phyloP scores from a whole-genome alignment of 2,329 filamentous ascomycete species.

The Emergomyces pasteurianus region DNA sequence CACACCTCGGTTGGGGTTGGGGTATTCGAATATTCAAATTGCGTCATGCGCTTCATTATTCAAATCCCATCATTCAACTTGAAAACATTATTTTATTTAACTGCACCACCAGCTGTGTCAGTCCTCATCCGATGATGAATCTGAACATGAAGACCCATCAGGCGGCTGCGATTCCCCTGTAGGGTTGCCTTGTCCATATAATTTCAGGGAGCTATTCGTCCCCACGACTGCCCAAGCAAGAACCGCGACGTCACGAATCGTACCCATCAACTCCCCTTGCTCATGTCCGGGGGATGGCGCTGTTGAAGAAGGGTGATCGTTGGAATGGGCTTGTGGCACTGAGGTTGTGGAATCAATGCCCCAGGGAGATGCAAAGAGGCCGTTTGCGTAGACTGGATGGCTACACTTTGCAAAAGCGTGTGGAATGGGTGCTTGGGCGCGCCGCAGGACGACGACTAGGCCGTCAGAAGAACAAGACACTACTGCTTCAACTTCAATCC shows the following conservation, averaged over 20 bases:
- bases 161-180: conserved; percentile 51
- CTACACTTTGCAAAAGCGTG: conserved; percentile 27
- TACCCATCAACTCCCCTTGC: conserved; percentile 57
- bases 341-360: conserved; percentile 50
- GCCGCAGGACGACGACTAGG: conserved; percentile 66
- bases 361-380: conserved; percentile 72
- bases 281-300: conserved; percentile 36
- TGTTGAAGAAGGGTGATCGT: conserved; percentile 21
- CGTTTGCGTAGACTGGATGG: conserved; percentile 42
- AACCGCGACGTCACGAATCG: conserved; percentile 74
- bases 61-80: no score
- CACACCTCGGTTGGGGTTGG: no score
- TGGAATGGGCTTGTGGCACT: conserved; percentile 8
- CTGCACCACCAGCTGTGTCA: no score
- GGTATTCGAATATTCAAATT: no score
- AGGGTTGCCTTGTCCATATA: conserved; percentile 51
- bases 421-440: conserved; percentile 58
- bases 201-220: conserved; percentile 63
- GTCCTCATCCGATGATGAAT: not conserved
- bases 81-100: no score
- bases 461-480: conserved; percentile 85
- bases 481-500: conserved; percentile 72
- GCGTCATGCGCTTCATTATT: not conserved
- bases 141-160: conserved; percentile 11
- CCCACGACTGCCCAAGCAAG: conserved; percentile 67